Base-by-base conservation (phyloP, 345 rosid species). In the Atalantia buxifolia region DNA sequence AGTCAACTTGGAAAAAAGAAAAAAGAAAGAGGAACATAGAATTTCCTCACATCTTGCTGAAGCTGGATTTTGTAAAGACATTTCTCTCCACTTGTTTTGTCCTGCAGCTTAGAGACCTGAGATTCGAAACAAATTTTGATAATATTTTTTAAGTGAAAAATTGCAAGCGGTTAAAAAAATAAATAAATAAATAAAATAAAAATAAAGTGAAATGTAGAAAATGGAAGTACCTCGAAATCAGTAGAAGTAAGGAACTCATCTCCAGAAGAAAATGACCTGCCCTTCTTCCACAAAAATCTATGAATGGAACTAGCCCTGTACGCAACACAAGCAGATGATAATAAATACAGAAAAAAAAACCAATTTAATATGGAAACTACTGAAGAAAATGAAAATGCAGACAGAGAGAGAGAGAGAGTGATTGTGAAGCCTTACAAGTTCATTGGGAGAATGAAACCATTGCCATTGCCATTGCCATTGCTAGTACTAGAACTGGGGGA, bases 41-140 rank as follows among this genome's bases (percentile, higher is more conserved):
- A 71, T 18, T 69, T 50, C 84, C 97, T 88, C 84, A 93, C 98
- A 76, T 93, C 98, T 90, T 94, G 87, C 85, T 93, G 95, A 56
- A 94, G 98, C 87, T 89, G 89, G 86, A 78, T 57, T 71, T 83
- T 92, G 81, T 94, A 88, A 82, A 81, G 72, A 69, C 87, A 75
- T 84, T 82, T 66, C 67, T 75, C 82, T 77, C 81, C 86, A 71
- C 77, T 86, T 56, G 55, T 84, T 81, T 82, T 83, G 30, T 81
- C 83, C 74, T 36, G 78, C 66, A 75, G 69, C 76, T 81, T 82
- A 78, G 80, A 72, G 66, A 84, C 88, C 89, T 87, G 83, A 71
- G 76, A 40, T 67, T 56, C 22, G 21, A 69, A 53, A 12, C 27
- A 69, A 53, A 19, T 30, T 30, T 8, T 24, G 64, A 61, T 63